phyloP scores from a whole-genome alignment of 192 early-diverging fungal species.

The Kappamyces sp. region DNA sequence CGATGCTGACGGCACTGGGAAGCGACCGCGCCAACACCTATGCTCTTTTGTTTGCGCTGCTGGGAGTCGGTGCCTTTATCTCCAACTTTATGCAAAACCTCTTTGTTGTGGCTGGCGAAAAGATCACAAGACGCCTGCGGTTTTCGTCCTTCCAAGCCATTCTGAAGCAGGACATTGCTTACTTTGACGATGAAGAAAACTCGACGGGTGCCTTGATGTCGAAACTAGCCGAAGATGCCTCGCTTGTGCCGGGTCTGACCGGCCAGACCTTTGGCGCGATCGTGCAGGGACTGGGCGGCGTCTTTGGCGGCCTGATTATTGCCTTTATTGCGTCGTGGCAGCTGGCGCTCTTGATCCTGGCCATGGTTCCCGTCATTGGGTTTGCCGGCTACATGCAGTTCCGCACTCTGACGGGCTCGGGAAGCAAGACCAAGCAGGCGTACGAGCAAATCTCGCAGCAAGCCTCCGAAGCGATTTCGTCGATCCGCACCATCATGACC shows the following conservation, averaged over 20 bases:
- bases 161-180: conserved; percentile 80
- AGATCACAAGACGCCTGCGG: conserved; percentile 63
- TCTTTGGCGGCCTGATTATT: conserved; percentile 37
- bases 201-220: conserved; percentile 69
- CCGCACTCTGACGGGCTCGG: conserved; percentile 52
- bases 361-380: conserved; percentile 61
- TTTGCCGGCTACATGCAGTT: conserved; percentile 62
- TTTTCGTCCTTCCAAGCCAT: conserved; percentile 62
- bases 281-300: conserved; percentile 43
- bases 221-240: conserved; percentile 74
- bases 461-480: conserved; percentile 77
- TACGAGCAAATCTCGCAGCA: conserved; percentile 63
- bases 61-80: conserved; percentile 55
- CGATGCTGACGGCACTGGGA: conserved; percentile 29
- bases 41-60: conserved; percentile 54
- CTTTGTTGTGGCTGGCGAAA: conserved; percentile 63
- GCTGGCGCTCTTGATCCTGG: conserved; percentile 74
- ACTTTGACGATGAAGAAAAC: conserved; percentile 63
- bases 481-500: conserved; percentile 78
- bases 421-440: conserved; percentile 52
- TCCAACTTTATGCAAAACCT: conserved; percentile 46
- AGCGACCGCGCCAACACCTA: conserved; percentile 42
- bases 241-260: conserved; percentile 35
- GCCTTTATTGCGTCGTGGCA: conserved; percentile 68
- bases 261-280: conserved; percentile 47